Conservation (phyloP, 2,329 filamentous ascomycete species). For the Hypoxylon sp. region DNA sequence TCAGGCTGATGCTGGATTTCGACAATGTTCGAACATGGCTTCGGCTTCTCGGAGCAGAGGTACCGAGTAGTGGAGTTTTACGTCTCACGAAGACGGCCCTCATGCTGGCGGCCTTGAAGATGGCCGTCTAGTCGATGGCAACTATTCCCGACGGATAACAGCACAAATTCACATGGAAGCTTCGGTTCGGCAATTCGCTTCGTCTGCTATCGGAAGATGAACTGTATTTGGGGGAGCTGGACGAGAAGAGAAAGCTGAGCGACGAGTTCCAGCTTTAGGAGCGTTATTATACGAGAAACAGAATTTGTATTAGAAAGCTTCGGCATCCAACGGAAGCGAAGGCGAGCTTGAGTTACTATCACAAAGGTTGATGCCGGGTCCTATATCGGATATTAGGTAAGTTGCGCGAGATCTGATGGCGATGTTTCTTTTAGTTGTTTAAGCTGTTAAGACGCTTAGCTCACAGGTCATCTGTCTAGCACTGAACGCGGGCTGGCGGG, state of each 20-base stretch:
- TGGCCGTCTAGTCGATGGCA: constrained; percentile 8
- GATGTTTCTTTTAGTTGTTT: no score
- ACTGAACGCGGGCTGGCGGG: constrained; percentile 28
- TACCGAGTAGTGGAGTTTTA: constrained; percentile 27
- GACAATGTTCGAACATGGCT: constrained; percentile 41
- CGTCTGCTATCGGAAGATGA: not conserved
- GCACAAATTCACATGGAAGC: constrained; percentile 16
- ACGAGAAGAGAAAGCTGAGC: not conserved
- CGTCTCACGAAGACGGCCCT: constrained; percentile 36
- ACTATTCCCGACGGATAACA: constrained; percentile 20
- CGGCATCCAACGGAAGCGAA: not conserved
- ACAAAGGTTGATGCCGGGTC: constrained; percentile 12
- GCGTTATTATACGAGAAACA: no score
- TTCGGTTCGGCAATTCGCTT: constrained; percentile 1
- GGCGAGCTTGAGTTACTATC: not conserved
- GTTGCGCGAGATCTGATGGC: constrained; percentile 26
- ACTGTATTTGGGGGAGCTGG: not conserved
- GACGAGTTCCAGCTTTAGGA: not conserved
- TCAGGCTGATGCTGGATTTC: constrained; percentile 40
- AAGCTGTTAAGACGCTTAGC: no score
- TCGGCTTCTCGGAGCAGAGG: constrained; percentile 21
- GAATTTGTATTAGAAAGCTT: no score
- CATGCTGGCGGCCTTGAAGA: constrained; percentile 33
- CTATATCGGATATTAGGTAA: constrained; percentile 28
- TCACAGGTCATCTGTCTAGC: constrained; percentile 1